Percentiles rank a stretch among this genome's conserved stretches.
These are phyloP conservation scores for Coelastrella sp. DNA, from an alignment of 139 green algal species.

Conservation along the genomic window DNA sequence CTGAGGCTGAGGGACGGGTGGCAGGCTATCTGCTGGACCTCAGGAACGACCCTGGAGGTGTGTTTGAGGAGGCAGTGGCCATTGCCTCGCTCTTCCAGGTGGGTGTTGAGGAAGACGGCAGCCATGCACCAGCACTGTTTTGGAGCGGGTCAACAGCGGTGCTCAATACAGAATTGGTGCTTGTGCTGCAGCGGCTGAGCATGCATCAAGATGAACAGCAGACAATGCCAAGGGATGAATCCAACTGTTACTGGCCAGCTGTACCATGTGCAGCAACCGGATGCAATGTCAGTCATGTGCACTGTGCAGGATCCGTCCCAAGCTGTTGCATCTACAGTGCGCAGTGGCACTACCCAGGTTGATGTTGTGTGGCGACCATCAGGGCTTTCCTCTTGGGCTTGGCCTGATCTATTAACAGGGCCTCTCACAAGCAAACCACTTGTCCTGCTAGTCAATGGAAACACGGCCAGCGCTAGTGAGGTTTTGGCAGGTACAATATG, in stretches of 20 bases:
- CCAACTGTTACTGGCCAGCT: too few relatives aligned
- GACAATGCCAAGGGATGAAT: too few relatives aligned
- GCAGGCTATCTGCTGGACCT: conserved; percentile 74
- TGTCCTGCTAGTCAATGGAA: conserved; percentile 67
- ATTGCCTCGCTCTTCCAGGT: conserved; percentile 60
- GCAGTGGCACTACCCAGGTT: conserved; percentile 1
- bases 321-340: conserved; percentile 11
- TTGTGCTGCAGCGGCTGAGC: too few relatives aligned
- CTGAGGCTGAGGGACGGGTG: conserved; percentile 49
- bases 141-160: too few relatives aligned
- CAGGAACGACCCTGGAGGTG: conserved; percentile 74
- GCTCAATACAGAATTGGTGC: too few relatives aligned
- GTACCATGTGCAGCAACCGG: too few relatives aligned
- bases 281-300: neutral
- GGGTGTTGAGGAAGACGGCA: neutral
- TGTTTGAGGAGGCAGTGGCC: conserved; percentile 76
- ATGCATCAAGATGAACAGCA: too few relatives aligned
- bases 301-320: conserved; percentile 12
- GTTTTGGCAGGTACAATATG: conserved; percentile 53
- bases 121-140: too few relatives aligned
- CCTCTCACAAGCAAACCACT: conserved; percentile 55
- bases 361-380: conserved; percentile 50
- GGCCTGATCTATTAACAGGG: conserved; percentile 42
- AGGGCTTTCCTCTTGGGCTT: conserved; percentile 49
- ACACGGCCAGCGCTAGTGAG: conserved; percentile 66